Percentiles rank a stretch among this genome's conserved stretches.
These are phyloP conservation scores for Suillus tomentosus DNA, from an alignment of 768 basidiomycete genomes.

Conservation along the genomic window DNA sequence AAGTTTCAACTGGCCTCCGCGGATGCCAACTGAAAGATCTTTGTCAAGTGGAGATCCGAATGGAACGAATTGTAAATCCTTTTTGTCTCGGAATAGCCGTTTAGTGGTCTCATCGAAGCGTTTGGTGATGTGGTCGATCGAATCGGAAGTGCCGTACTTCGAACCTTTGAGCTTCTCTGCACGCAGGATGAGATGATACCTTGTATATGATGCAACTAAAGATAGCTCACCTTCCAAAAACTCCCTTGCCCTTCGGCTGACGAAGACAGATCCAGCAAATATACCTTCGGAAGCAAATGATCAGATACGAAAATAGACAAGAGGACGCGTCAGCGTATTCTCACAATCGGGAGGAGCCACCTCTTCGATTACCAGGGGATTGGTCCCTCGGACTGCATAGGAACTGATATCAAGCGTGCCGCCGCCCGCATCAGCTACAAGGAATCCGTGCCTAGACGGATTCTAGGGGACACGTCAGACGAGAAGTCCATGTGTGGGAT, in stretches of 20 bases:
- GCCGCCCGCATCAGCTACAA: slow-evolving; percentile 80
- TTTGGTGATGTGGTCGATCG: slow-evolving; percentile 77
- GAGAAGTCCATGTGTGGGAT: slow-evolving; percentile 6
- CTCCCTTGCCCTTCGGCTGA: slow-evolving; percentile 70
- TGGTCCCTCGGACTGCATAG: slow-evolving; percentile 70
- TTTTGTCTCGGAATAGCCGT: slow-evolving; percentile 69
- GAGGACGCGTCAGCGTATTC: slow-evolving; percentile 24
- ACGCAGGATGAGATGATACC: slow-evolving; percentile 14
- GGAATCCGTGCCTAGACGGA: slow-evolving; percentile 73
- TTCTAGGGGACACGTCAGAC: slow-evolving; percentile 44
- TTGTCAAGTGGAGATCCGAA: slow-evolving; percentile 82
- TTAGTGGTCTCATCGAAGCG: slow-evolving; percentile 85
- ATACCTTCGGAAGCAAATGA: slow-evolving; percentile 48
- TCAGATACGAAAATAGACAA: slow-evolving; percentile 8
- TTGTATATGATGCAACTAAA: slow-evolving; percentile 9
- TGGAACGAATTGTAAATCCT: slow-evolving; percentile 68
- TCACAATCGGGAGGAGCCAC: slow-evolving; percentile 81
- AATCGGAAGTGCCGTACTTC: slow-evolving; percentile 69
- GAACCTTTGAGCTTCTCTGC: slow-evolving; percentile 73
- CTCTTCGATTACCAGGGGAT: slow-evolving; percentile 78
- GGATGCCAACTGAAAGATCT: slow-evolving; percentile 67
- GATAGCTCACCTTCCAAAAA: slow-evolving; percentile 61
- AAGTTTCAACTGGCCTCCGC: slow-evolving; percentile 70
- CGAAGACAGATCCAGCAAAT: slow-evolving; percentile 83
- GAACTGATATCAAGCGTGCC: slow-evolving; percentile 83